A percentile compares a stretch with the other conserved stretches of the same genome.
Evolutionary conservation across 371 early-diverging fungal genomes (phyloP).

Genomic region (Mycotypha africana): DNA sequence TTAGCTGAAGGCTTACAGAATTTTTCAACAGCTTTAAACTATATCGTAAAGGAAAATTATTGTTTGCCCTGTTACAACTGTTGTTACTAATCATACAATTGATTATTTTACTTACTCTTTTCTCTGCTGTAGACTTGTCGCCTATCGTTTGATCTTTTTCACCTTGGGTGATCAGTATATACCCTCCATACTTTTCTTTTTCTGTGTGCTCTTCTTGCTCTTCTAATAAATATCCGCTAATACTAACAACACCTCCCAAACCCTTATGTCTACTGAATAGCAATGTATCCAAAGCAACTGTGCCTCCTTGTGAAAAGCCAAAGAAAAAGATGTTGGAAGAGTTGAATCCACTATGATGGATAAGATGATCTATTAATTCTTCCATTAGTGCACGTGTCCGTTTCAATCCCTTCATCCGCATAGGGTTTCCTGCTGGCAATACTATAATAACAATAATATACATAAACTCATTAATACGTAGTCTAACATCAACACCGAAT

Average conservation of each 20-base stretch:
- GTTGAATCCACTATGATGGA: constrained; percentile 38
- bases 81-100: not conserved
- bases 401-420: constrained; percentile 34
- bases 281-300: constrained; percentile 58
- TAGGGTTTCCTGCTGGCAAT: constrained; percentile 38
- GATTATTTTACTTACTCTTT: constrained; percentile 22
- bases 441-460: constrained; percentile 20
- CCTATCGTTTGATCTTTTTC: constrained; percentile 43
- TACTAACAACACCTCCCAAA: constrained; percentile 48
- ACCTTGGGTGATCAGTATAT: constrained; percentile 49
- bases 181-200: constrained; percentile 28
- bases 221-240: constrained; percentile 54
- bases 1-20: constrained; percentile 30
- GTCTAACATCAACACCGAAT: not conserved
- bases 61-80: no score
- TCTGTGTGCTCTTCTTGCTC: constrained; percentile 22
- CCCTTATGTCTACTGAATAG: constrained; percentile 41
- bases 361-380: constrained; percentile 36
- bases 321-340: constrained; percentile 53
- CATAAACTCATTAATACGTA: not conserved
- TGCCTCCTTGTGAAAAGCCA: constrained; percentile 75
- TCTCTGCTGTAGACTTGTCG: constrained; percentile 30
- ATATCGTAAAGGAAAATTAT: not conserved
- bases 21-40: constrained; percentile 31
- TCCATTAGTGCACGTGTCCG: constrained; percentile 29